These are phyloP conservation scores for Fusarium nisikadoi DNA, from an alignment of 2,329 filamentous ascomycete genomes.

Conservation along the genomic window DNA sequence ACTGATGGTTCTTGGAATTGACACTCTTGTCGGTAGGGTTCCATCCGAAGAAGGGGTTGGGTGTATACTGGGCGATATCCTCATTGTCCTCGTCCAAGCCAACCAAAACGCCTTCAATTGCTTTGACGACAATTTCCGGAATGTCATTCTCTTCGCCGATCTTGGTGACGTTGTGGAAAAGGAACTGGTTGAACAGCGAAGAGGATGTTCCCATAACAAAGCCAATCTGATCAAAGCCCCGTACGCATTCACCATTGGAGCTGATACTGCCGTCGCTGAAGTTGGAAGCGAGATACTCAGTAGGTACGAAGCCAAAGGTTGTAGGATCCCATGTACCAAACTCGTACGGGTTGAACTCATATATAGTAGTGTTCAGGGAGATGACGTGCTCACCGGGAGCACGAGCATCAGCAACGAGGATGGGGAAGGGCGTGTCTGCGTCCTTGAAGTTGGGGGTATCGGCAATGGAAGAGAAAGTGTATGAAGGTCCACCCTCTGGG, in stretches of 20 bases:
- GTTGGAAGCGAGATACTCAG: slow-evolving; percentile 68
- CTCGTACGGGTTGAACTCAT: slow-evolving; percentile 74
- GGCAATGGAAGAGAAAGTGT: slow-evolving; percentile 81
- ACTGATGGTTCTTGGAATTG: slow-evolving; percentile 56
- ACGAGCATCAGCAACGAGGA: slow-evolving; percentile 61
- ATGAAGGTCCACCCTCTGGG: slow-evolving; percentile 75
- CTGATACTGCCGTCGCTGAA: slow-evolving; percentile 61
- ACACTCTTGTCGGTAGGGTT: slow-evolving; percentile 56
- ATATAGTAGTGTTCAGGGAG: slow-evolving; percentile 69
- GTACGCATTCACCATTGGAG: slow-evolving; percentile 58
- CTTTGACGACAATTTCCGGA: slow-evolving; percentile 53
- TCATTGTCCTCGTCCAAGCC: slow-evolving; percentile 68
- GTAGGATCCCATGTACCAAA: slow-evolving; percentile 73
- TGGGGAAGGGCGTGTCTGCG: slow-evolving; percentile 59
- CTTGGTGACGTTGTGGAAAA: slow-evolving; percentile 61
- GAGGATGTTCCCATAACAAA: slow-evolving; percentile 86
- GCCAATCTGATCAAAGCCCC: slow-evolving; percentile 81
- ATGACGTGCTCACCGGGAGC: slow-evolving; percentile 56
- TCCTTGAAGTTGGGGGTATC: slow-evolving; percentile 55
- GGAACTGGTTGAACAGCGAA: slow-evolving; percentile 77
- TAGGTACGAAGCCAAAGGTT: slow-evolving; percentile 68
- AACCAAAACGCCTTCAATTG: slow-evolving; percentile 61
- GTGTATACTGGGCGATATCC: slow-evolving; percentile 78
- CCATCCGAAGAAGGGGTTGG: slow-evolving; percentile 68
- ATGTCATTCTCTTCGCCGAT: slow-evolving; percentile 63